phyloP scores from a whole-genome alignment of 176 grass and related monocot genomes.

The Triticum dicoccoides region DNA sequence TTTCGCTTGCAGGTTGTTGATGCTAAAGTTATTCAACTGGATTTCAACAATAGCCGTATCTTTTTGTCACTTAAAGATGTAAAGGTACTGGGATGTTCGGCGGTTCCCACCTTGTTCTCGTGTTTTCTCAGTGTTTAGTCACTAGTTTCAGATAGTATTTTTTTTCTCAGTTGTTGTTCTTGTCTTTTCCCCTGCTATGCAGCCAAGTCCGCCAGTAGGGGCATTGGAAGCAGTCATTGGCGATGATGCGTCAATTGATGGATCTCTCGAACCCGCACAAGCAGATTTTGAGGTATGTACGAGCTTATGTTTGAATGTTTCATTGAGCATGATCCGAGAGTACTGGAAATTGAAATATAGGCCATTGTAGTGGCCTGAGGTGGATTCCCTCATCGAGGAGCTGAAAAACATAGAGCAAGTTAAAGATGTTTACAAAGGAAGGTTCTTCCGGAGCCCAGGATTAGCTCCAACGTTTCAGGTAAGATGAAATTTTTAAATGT shows the following conservation, averaged over 20 bases:
- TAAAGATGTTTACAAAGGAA: constrained; percentile 73
- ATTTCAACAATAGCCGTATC: constrained; percentile 69
- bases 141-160: not conserved
- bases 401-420: constrained; percentile 69
- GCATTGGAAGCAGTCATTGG: constrained; percentile 74
- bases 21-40: constrained; percentile 59
- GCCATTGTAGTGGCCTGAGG: constrained; percentile 80
- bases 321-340: not conserved
- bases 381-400: constrained; percentile 81
- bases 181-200: constrained; percentile 16
- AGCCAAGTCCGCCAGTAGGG: constrained; percentile 54
- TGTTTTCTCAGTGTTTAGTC: constrained; percentile 2
- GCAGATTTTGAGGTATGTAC: constrained; percentile 69
- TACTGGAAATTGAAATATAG: not conserved
- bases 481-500: not conserved
- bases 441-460: constrained; percentile 80
- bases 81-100: constrained; percentile 32
- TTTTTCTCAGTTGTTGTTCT: not conserved
- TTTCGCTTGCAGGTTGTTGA: not conserved
- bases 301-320: not conserved
- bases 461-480: constrained; percentile 94
- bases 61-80: constrained; percentile 88
- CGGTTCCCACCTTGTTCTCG: not conserved
- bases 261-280: constrained; percentile 64
- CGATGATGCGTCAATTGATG: constrained; percentile 55